A percentile compares a stretch with the other conserved stretches of the same genome.
These are phyloP conservation scores for Xylaria hypoxylon DNA, from an alignment of 2,329 filamentous ascomycete species.

Conservation along the genomic window DNA sequence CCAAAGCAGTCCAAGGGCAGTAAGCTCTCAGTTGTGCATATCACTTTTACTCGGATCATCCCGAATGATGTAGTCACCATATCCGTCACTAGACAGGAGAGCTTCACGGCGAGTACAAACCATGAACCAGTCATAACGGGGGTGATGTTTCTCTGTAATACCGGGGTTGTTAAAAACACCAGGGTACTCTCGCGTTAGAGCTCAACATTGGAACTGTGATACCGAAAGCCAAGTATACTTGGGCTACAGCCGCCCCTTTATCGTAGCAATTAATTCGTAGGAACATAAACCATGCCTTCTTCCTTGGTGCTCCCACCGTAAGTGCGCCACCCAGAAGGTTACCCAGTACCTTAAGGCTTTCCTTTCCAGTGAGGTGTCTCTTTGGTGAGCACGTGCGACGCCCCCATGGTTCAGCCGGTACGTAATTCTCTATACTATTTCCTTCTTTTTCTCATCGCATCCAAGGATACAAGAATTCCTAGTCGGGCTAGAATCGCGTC, in stretches of 20 bases:
- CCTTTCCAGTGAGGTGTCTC: slow-evolving; percentile 29
- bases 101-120: slow-evolving; percentile 54
- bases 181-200: slow-evolving; percentile 45
- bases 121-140: slow-evolving; percentile 46
- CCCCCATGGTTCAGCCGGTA: no score
- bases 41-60: slow-evolving; percentile 68
- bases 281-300: slow-evolving; percentile 51
- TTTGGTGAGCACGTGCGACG: slow-evolving; percentile 25
- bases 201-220: not conserved
- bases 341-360: slow-evolving; percentile 37
- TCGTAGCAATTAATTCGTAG: slow-evolving; percentile 45
- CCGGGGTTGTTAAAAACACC: slow-evolving; percentile 60
- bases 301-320: slow-evolving; percentile 44
- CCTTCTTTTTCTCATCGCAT: no score
- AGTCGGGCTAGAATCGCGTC: no score
- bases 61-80: slow-evolving; percentile 64
- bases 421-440: no score
- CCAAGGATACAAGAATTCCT: no score
- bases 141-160: slow-evolving; percentile 54
- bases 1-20: slow-evolving; percentile 59
- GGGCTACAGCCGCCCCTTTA: slow-evolving; percentile 42
- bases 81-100: slow-evolving; percentile 54
- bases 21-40: slow-evolving; percentile 67
- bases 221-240: slow-evolving; percentile 35
- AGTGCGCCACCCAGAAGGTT: slow-evolving; percentile 41